phyloP scores from a whole-genome alignment of 2,329 filamentous ascomycete species.

The Curvularia sp. region DNA sequence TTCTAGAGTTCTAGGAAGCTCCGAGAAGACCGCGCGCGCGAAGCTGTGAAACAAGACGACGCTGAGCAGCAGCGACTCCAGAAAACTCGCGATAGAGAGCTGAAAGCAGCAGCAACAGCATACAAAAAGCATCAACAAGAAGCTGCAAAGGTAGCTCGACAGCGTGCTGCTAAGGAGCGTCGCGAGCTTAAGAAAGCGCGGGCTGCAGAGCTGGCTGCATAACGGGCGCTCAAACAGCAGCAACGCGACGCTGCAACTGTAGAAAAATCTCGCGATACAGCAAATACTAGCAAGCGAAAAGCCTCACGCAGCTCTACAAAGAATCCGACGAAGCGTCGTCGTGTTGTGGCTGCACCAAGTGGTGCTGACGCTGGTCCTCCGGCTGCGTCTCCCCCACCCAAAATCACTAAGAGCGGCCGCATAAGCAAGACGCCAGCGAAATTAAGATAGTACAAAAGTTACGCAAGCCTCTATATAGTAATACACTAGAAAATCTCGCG shows the following conservation, averaged over 20 bases:
- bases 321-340: conserved; percentile 2
- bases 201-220: background rate
- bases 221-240: conserved; percentile 3
- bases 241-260: conserved; percentile 4
- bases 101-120: background rate
- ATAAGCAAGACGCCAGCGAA: background rate
- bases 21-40: background rate
- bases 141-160: background rate
- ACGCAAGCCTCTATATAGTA: background rate
- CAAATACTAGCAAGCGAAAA: conserved; percentile 2
- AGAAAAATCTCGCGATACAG: background rate
- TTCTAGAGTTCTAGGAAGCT: conserved; percentile 2
- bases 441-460: background rate
- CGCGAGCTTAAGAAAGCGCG: background rate
- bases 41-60: background rate
- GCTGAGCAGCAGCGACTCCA: background rate
- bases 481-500: no score
- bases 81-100: background rate
- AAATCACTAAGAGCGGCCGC: background rate
- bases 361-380: background rate
- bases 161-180: background rate
- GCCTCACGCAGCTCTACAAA: background rate
- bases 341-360: conserved; percentile 3
- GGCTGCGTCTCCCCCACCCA: background rate
- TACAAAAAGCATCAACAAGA: background rate